Base-by-base conservation (phyloP, 805 yeast genomes). In the Nadsonia fulvescens region DNA sequence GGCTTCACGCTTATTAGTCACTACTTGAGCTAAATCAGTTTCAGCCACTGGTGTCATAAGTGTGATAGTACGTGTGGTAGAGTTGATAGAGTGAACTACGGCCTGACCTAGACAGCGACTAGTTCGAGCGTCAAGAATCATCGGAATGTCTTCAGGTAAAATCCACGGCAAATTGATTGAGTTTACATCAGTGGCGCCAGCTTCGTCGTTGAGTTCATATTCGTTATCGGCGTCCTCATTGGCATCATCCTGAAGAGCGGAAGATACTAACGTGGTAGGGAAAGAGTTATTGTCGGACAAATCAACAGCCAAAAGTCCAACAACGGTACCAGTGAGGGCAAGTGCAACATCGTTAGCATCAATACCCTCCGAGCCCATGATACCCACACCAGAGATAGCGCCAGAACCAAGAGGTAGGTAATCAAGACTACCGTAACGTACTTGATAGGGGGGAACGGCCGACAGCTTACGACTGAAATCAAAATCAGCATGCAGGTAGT, bases 31-130 rank as follows among this genome's bases (percentile, higher is more conserved):
- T n/a, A 13, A 25, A n/a, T 12, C 23, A 1, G 22, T 44, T 4
- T 42, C 42, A 9, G 49, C 37, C 0, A 36, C 11, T 1, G 42
- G 78, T 0, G 73, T 47, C 38, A 74, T 70, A 1, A 78, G 24
- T 32, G 73, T 68, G 26, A 75, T 38, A 10, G 50, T 35, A 6
- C n/a, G n/a, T n/a, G n/a, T n/a, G n/a, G n/a, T n/a, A n/a, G n/a
- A n/a, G n/a, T n/a, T n/a, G 8, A 78, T 47, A 1, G 86, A 73
- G 40, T 81, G 93, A 1, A 79, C 55, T 25, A 78, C 51, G 1
- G 64, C 69, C 17, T 74, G 46, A 0, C 77, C 72, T 11, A 57
- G 36, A 33, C 62, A 68, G n/a, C n/a, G n/a, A n/a, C n/a, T n/a
- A n/a, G n/a, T n/a, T n/a, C n/a, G n/a, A n/a, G n/a, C n/a, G n/a